Evolutionary conservation across 164 flowering plant genomes (phyloP).

Genomic region (Sextonia rubra): DNA sequence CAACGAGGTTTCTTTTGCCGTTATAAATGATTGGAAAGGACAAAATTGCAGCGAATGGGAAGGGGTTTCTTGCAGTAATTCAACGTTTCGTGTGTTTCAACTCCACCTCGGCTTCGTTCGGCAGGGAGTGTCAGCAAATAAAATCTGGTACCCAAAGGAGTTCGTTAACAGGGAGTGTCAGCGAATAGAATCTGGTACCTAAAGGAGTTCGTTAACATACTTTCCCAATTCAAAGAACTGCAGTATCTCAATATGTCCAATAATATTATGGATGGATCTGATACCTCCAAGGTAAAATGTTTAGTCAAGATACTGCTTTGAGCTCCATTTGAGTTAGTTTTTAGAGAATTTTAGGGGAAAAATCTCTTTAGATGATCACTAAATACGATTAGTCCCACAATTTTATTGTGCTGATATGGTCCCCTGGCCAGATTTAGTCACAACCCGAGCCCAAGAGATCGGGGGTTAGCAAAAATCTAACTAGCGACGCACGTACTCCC

Average conservation of each 20-base stretch:
- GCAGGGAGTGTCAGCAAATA: neutral
- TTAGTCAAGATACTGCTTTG: no score
- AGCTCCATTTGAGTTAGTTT: no score
- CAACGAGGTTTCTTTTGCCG: neutral
- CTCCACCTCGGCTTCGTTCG: neutral
- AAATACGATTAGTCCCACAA: no score
- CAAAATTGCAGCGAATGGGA: slow-evolving; percentile 3
- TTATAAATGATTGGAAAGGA: neutral
- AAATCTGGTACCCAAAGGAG: slow-evolving; percentile 4
- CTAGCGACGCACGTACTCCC: no score
- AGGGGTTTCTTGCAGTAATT: neutral
- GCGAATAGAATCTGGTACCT: neutral
- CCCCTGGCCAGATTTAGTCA: no score
- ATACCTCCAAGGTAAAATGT: slow-evolving; percentile 1
- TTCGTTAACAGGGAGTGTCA: neutral
- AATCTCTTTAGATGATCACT: no score
- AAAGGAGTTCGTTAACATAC: neutral
- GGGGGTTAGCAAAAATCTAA: no score
- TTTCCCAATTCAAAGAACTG: neutral
- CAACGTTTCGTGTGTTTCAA: neutral
- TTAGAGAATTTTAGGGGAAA: no score
- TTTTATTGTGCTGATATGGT: no score
- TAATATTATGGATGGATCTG: neutral
- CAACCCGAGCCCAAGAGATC: no score
- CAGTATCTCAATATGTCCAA: neutral